Evolutionary conservation across 805 yeast species (phyloP).

Genomic region (Pichia nakasei): DNA sequence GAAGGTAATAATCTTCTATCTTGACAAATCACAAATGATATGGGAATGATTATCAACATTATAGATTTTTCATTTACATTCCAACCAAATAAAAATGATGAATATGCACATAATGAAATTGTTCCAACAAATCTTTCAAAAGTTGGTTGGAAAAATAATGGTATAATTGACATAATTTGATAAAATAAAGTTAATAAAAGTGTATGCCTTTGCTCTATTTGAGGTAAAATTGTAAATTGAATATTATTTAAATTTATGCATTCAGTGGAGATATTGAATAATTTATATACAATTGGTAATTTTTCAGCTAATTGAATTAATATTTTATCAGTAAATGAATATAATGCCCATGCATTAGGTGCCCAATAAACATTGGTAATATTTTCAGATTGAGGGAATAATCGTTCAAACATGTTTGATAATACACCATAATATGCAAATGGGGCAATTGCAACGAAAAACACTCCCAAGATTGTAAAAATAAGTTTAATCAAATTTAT

Average conservation of each 20-base stretch:
- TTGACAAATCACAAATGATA: constrained; percentile 61
- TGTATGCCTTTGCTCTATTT: constrained; percentile 68
- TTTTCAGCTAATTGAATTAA: constrained; percentile 35
- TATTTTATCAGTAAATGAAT: constrained; percentile 72
- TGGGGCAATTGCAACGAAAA: constrained; percentile 68
- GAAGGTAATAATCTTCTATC: constrained; percentile 67
- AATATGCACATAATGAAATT: constrained; percentile 80
- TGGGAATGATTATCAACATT: constrained; percentile 81
- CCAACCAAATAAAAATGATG: constrained; percentile 94
- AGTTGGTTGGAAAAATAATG: constrained; percentile 61
- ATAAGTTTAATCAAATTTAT: constrained; percentile 53
- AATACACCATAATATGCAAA: constrained; percentile 54
- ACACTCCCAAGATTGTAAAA: constrained; percentile 49
- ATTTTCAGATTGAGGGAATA: constrained; percentile 93
- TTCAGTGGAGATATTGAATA: constrained; percentile 2
- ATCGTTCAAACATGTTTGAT: constrained; percentile 54
- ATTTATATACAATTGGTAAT: constrained; percentile 11
- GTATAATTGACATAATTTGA: constrained; percentile 69
- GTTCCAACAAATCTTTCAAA: constrained; percentile 76
- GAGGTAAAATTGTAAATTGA: constrained; percentile 70
- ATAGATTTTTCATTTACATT: constrained; percentile 98
- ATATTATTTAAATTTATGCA: constrained; percentile 53
- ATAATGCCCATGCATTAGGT: constrained; percentile 94
- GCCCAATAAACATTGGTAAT: constrained; percentile 99
- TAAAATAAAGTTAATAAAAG: constrained; percentile 76